phyloP scores from a whole-genome alignment of 176 grass and related monocot genomes.

The Poa pratensis region DNA sequence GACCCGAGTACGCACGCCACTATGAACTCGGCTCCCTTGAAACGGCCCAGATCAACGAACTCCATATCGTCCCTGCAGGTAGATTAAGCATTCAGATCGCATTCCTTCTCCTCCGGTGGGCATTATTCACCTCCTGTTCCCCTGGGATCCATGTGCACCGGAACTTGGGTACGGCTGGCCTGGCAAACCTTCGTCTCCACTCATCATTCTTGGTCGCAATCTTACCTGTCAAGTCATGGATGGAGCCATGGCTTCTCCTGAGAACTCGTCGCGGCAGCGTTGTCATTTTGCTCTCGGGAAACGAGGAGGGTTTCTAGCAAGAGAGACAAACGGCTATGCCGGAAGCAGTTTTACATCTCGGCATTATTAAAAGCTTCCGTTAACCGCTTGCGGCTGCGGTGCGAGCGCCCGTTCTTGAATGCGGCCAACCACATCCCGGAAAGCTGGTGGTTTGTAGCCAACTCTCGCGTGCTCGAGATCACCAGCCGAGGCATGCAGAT shows the following conservation, averaged over 20 bases:
- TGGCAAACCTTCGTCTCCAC: neutral
- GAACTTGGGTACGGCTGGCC: neutral
- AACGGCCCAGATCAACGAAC: too few relatives aligned
- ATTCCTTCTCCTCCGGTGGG: too few relatives aligned
- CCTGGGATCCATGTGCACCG: neutral
- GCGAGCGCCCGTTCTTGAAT: constrained; percentile 27
- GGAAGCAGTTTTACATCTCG: constrained; percentile 26
- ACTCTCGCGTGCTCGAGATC: neutral
- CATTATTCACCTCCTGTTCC: too few relatives aligned
- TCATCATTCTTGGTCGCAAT: neutral
- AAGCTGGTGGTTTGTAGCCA: constrained; percentile 31
- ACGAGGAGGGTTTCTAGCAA: neutral
- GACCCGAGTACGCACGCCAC: too few relatives aligned
- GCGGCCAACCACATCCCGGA: constrained; percentile 17
- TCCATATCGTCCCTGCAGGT: too few relatives aligned
- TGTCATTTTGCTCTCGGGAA: constrained; percentile 25
- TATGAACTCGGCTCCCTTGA: too few relatives aligned
- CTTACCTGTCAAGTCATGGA: neutral
- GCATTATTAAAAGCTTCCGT: constrained; percentile 11
- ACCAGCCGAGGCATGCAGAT: neutral
- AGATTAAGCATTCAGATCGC: too few relatives aligned
- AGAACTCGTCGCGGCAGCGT: neutral
- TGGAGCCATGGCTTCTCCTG: neutral
- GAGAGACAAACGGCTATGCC: neutral
- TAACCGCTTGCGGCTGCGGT: neutral